phyloP scores from a whole-genome alignment of 441 rosid species.

The Populus tomentosa region DNA sequence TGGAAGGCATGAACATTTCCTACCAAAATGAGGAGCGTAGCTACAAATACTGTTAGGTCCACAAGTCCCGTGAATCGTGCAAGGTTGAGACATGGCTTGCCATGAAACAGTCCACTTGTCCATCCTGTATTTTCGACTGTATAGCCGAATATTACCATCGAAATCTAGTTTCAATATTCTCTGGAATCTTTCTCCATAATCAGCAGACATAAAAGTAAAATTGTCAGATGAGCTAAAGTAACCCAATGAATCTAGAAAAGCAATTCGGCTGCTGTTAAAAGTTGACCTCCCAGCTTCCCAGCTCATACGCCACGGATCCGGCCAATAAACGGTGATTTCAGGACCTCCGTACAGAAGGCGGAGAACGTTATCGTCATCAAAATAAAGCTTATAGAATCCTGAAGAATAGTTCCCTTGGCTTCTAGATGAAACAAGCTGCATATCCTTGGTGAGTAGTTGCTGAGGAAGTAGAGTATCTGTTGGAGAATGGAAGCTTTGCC shows the following conservation, averaged over 20 bases:
- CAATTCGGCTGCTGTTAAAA: conserved; percentile 10
- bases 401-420: conserved; percentile 24
- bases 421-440: conserved; percentile 25
- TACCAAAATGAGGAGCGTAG: conserved; percentile 6
- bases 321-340: conserved; percentile 34
- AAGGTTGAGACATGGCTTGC: conserved; percentile 6
- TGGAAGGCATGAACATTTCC: conserved; percentile 29
- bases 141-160: conserved; percentile 18
- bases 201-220: neutral
- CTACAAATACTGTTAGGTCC: conserved; percentile 32
- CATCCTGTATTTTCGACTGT: neutral
- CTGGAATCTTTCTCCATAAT: neutral
- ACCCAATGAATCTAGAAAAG: conserved; percentile 4
- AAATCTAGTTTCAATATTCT: conserved; percentile 17
- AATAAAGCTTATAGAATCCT: conserved; percentile 25
- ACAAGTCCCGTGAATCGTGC: conserved; percentile 28
- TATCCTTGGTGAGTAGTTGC: conserved; percentile 21
- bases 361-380: conserved; percentile 30
- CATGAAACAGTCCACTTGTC: conserved; percentile 11
- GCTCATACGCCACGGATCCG: conserved; percentile 5
- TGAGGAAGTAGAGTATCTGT: conserved; percentile 41
- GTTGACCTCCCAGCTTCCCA: conserved; percentile 7
- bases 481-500: conserved; percentile 41
- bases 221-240: conserved; percentile 14
- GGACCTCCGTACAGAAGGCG: conserved; percentile 28